Conservation (phyloP, 2,329 filamentous ascomycete species). For the Talaromyces rugulosus region DNA sequence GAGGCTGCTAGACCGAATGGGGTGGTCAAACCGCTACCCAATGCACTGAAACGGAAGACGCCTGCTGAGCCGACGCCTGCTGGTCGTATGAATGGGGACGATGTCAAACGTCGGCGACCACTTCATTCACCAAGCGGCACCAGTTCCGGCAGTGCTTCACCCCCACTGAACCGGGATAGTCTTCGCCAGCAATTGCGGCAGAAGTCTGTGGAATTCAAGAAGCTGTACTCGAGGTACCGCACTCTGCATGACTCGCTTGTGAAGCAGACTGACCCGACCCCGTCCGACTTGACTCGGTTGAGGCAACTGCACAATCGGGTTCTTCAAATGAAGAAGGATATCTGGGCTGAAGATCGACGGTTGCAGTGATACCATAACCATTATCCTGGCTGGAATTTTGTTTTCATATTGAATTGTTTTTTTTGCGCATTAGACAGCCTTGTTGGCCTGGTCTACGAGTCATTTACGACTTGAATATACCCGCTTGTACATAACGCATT, state of each 20-base stretch:
- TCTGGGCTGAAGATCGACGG: conserved; percentile 43
- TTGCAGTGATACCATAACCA: conserved; percentile 18
- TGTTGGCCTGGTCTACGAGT: neutral
- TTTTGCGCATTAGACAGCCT: neutral
- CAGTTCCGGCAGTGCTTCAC: conserved; percentile 37
- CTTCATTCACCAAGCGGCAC: conserved; percentile 37
- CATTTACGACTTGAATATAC: neutral
- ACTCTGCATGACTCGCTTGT: conserved; percentile 49
- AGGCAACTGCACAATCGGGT: conserved; percentile 52
- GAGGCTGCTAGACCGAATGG: conserved; percentile 22
- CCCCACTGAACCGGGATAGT: conserved; percentile 33
- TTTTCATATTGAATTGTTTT: neutral
- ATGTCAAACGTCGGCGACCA: conserved; percentile 35
- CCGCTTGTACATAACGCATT: neutral
- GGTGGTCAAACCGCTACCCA: conserved; percentile 24
- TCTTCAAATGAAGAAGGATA: conserved; percentile 56
- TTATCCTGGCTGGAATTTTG: neutral
- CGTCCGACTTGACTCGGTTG: conserved; percentile 49
- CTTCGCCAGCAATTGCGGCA: conserved; percentile 35
- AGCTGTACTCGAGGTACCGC: conserved; percentile 56
- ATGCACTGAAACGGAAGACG: conserved; percentile 40
- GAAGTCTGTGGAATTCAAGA: conserved; percentile 49
- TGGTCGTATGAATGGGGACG: conserved; percentile 32
- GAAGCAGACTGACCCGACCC: conserved; percentile 38
- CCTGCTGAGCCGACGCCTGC: conserved; percentile 24